Base-by-base conservation (phyloP, 345 rosid species). In the Psidium guajava region DNA sequence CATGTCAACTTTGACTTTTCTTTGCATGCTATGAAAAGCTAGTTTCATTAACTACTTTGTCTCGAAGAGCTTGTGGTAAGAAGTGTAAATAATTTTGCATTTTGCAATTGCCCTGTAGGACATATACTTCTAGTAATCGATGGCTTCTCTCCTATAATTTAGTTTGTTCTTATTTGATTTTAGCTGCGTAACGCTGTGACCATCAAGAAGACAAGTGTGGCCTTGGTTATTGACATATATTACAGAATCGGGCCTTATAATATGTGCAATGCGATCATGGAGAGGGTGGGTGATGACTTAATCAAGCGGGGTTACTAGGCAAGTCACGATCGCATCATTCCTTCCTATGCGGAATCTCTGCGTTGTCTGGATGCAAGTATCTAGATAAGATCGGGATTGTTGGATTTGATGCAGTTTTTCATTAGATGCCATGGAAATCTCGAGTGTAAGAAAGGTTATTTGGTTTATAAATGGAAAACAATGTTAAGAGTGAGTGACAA, bases 181-280 rank as follows among this genome's bases (percentile, higher is more conserved):
- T 40, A 27, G 74, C 0, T 5, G 5, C 10, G 8, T 61, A 1
- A 61, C 0, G 0, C 1, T 14, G 40, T 27, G 40, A 28, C 74
- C 74, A 61, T 61, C 74, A 61, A 61, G 74, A 61, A 27, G 74
- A 61, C 74, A 61, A 32, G 40, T 14, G 74, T 40, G 40, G 74
- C 74, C 74, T 61, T 61, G 74, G 74, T 61, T 40, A 28, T 61
- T 6, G 74, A 40, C 74, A 61, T 61, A 16, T 61, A 27, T 61
- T 0, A 3, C 21, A 6, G 2, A 20, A 4, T 11, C 14, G 20
- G 0, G 2, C 5, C 9, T 27, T 59, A 7, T 1, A 59, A 6
- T 6, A 0, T 2, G 10, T 61, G 74, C 74, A 61, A 61, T 0
- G 40, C 8, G 10, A 6, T 61, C 28, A 1, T 61, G 12, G 74